Conservation (phyloP, 441 rosid species). For the Erodium trifolium region DNA sequence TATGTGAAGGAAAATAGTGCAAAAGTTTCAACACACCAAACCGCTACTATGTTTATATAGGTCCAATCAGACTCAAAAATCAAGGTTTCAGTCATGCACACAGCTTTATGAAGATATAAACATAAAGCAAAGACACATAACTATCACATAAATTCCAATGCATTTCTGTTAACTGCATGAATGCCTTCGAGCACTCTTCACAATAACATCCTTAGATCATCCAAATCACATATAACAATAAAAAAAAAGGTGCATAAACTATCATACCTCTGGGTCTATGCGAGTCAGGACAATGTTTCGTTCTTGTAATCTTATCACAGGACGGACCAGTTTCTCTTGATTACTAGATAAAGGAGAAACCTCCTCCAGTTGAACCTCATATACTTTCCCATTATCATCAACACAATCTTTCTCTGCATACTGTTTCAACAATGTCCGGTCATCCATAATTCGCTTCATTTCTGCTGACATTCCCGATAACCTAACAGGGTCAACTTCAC, state of each 20-base stretch:
- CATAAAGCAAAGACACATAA: neutral
- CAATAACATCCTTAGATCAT: neutral
- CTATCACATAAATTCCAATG: neutral
- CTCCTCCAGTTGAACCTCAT: constrained; percentile 76
- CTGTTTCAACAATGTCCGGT: constrained; percentile 74
- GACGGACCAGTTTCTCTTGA: constrained; percentile 67
- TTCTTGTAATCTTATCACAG: constrained; percentile 77
- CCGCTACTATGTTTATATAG: neutral
- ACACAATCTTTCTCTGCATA: constrained; percentile 64
- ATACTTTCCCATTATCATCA: constrained; percentile 55
- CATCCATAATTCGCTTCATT: constrained; percentile 64
- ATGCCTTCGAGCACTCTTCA: neutral
- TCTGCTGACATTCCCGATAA: constrained; percentile 68
- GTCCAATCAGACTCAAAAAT: neutral
- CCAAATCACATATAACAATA: neutral
- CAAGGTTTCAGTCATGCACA: neutral
- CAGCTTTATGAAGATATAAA: neutral
- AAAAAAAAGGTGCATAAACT: neutral
- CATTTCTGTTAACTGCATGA: neutral
- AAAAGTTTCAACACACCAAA: neutral
- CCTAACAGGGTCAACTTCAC: constrained; percentile 67
- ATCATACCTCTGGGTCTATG: constrained; percentile 79
- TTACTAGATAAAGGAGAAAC: constrained; percentile 51
- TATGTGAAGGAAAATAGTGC: neutral
- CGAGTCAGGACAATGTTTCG: constrained; percentile 70